Percentiles rank a stretch among this genome's conserved stretches.
Evolutionary conservation across 2,329 filamentous ascomycete genomes (phyloP).

Genomic region (Botryotinia globosa): DNA sequence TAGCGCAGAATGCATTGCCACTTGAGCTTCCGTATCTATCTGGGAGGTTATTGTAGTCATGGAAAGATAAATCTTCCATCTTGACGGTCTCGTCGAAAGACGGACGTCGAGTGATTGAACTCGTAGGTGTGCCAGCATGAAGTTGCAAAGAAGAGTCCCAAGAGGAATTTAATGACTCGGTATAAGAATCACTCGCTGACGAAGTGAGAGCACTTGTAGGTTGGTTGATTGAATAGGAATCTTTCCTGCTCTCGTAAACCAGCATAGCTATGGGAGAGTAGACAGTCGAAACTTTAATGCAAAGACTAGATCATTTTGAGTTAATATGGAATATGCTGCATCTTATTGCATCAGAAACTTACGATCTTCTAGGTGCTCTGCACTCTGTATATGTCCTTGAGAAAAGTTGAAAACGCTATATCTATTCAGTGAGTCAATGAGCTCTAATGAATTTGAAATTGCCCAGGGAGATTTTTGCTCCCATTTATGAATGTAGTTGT

Average conservation of each 20-base stretch:
- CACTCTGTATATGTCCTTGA: neutral
- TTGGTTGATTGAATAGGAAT: constrained; percentile 6
- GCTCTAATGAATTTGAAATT: constrained; percentile 19
- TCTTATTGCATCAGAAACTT: neutral
- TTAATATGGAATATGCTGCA: neutral
- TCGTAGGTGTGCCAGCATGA: constrained; percentile 8
- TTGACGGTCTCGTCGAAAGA: constrained; percentile 17
- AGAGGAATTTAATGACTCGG: constrained; percentile 10
- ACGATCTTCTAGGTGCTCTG: constrained; percentile 1
- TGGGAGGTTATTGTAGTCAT: constrained; percentile 17
- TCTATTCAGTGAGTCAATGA: constrained; percentile 16
- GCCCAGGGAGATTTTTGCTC: constrained; percentile 24
- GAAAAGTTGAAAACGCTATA: neutral
- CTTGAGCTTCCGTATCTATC: constrained; percentile 16
- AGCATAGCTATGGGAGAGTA: neutral
- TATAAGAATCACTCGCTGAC: constrained; percentile 18
- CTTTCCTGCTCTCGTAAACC: constrained; percentile 7
- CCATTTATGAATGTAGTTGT: constrained; percentile 28
- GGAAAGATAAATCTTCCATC: constrained; percentile 24
- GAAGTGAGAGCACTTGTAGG: constrained; percentile 10
- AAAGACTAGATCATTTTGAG: neutral
- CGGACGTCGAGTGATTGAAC: neutral
- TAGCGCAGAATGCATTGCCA: constrained; percentile 16
- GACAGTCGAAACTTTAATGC: neutral
- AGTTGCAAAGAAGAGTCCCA: constrained; percentile 18